A percentile compares a stretch with the other conserved stretches of the same genome.
Evolutionary conservation across 2,329 filamentous ascomycete species (phyloP).

Genomic region (Neurospora crassa): DNA sequence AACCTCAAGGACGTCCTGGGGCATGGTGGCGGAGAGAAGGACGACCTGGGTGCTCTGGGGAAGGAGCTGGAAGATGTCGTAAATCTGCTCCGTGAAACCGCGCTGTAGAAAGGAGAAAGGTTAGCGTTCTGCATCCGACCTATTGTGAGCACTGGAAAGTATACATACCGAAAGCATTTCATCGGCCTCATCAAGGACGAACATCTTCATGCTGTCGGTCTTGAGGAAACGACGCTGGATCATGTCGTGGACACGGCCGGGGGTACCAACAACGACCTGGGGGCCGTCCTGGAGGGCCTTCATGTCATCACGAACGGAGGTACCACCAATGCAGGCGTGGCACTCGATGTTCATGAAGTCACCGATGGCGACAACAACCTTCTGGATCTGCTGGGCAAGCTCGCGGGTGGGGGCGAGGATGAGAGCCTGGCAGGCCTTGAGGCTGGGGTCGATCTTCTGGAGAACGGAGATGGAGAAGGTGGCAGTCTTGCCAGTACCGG

Average conservation of each 20-base stretch:
- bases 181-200: conserved; percentile 98
- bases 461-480: conserved; percentile 96
- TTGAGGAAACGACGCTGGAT: conserved; percentile 44
- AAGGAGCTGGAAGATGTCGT: conserved; percentile 95
- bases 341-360: conserved; percentile 99
- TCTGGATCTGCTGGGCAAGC: conserved; percentile 96
- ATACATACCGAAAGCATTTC: conserved; percentile 85
- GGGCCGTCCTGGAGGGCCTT: conserved; percentile 95
- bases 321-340: conserved; percentile 96
- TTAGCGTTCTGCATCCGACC: not conserved
- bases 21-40: conserved; percentile 90
- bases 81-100: conserved; percentile 96
- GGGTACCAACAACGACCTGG: conserved; percentile 94
- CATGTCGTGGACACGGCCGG: conserved; percentile 75
- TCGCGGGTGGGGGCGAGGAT: conserved; percentile 94
- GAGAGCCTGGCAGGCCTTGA: conserved; percentile 87
- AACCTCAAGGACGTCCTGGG: conserved; percentile 97
- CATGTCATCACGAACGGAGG: conserved; percentile 96
- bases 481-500: conserved; percentile 91
- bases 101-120: not conserved
- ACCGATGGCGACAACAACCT: conserved; percentile 97
- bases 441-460: conserved; percentile 87
- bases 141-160: not conserved
- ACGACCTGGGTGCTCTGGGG: conserved; percentile 97
- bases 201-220: conserved; percentile 88